Evolutionary conservation across 805 yeast genomes (phyloP), one percentile per base, ranked within the genome.

Genomic region (Starmerella stellata): DNA sequence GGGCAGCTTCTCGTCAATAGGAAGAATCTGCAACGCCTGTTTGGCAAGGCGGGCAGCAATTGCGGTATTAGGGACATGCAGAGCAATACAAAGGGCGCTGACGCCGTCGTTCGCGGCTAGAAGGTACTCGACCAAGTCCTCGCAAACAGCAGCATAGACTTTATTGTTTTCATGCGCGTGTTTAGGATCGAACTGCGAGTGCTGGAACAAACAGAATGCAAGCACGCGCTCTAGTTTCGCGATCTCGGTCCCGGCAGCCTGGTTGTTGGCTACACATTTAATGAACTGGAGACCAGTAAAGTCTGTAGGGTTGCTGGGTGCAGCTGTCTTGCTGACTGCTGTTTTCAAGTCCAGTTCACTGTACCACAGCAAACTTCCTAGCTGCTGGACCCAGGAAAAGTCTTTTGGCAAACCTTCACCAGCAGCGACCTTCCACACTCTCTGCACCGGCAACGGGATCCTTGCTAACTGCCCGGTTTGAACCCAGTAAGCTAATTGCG

Each of bases 401-500:
- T 32, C 35, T 5, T 23, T 20, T 11, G 34, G 20, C 9, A 19
- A 11, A 9, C 23, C 35, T 7, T 32, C 25, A 8, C 64, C 58
- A 18, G 78, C 61, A 15, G 85, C 60, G 3, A 85, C 56, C 43
- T 71, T 70, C 55, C 75, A 78, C 1, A 81, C 64, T 46, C 74
- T 71, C 14, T 70, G 52, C 17, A 80, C 56, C 2, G 68, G 58
- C 1, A 38, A 40, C 1, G 92, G 83, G 39, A 76, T 72, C 35
- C 55, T 57, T 21, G 52, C 53, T 23, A 61, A 39, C 3, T 60
- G 58, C 4, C 63, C 61, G 4, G 59, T 58, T 3, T 62, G 60
- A 23, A 55, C 54, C 95, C 95, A 85, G 29, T 68, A 70, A 2
- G 61, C 57, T 19, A 87, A 56, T 56, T 83, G 95, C 25, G 56